phyloP scores from a whole-genome alignment of 2,329 filamentous ascomycete genomes.

The Leptographium radiaticola region DNA sequence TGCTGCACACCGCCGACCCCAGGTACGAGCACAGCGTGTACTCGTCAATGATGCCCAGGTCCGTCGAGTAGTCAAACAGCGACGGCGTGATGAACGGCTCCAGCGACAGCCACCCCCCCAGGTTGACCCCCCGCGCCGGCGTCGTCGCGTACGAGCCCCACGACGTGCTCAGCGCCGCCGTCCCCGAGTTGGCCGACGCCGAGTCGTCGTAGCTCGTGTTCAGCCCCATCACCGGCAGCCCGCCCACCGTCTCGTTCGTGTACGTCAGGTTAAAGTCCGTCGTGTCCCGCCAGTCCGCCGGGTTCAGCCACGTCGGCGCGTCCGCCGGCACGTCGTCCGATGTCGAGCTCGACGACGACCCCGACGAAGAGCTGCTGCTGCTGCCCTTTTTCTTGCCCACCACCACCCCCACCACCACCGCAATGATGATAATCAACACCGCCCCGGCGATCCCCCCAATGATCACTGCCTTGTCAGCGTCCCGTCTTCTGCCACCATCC shows the following conservation, averaged over 20 bases:
- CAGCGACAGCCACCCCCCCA: conserved; percentile 87
- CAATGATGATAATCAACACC: conserved; percentile 52
- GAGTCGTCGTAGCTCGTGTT: conserved; percentile 79
- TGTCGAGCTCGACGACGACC: conserved; percentile 29
- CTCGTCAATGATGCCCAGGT: conserved; percentile 67
- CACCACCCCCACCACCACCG: conserved; percentile 53
- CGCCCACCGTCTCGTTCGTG: conserved; percentile 71
- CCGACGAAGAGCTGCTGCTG: conserved; percentile 9
- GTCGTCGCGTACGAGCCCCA: conserved; percentile 67
- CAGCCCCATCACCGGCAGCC: conserved; percentile 82
- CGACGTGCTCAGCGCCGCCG: conserved; percentile 59
- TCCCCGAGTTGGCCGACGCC: conserved; percentile 60
- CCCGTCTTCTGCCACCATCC: no score
- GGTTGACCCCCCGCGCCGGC: conserved; percentile 79
- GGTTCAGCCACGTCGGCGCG: conserved; percentile 70
- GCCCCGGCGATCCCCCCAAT: conserved; percentile 37
- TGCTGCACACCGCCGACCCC: conserved; percentile 48
- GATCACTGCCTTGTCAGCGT: conserved; percentile 25
- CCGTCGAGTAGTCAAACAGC: conserved; percentile 57
- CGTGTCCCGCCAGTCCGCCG: conserved; percentile 84
- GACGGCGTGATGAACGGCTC: conserved; percentile 96
- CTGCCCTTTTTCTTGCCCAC: conserved; percentile 44
- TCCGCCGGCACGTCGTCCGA: conserved; percentile 44
- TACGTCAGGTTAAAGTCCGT: conserved; percentile 90
- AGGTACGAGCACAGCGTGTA: conserved; percentile 65